Conservation (phyloP, 2,329 filamentous ascomycete species). For the Penicillium sp. region DNA sequence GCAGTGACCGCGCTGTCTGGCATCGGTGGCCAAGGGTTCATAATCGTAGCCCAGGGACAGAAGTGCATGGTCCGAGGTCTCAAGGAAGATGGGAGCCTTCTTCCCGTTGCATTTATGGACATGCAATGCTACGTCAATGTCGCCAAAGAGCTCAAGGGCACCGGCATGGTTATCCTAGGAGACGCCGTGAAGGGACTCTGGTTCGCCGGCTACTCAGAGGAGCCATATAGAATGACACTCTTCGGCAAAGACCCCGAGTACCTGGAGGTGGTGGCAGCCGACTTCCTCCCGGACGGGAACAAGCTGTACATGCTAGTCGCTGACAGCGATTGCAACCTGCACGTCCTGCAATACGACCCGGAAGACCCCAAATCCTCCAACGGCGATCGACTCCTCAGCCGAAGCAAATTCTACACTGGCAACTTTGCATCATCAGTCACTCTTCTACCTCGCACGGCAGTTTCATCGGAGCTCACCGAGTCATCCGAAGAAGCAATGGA, state of each 20-base stretch:
- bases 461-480: conserved; percentile 41
- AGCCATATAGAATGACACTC: conserved; percentile 91
- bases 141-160: conserved; percentile 78
- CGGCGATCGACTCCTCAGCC: conserved; percentile 81
- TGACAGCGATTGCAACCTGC: conserved; percentile 81
- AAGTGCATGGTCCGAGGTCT: conserved; percentile 96
- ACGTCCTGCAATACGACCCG: conserved; percentile 90
- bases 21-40: conserved; percentile 81
- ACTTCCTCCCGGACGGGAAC: conserved; percentile 83
- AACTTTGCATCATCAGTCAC: conserved; percentile 74
- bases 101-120: conserved; percentile 96
- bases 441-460: conserved; percentile 68
- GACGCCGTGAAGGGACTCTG: conserved; percentile 92
- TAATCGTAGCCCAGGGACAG: conserved; percentile 88
- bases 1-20: conserved; percentile 84
- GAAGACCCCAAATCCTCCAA: conserved; percentile 93
- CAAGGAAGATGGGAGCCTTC: conserved; percentile 88
- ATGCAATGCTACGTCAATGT: conserved; percentile 91
- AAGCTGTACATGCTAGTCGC: conserved; percentile 79
- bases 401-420: conserved; percentile 82
- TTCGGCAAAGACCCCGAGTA: conserved; percentile 82
- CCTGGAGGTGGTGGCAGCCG: conserved; percentile 75
- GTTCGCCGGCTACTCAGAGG: conserved; percentile 95
- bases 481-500: conserved; percentile 43
- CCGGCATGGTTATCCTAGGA: conserved; percentile 81